Base-by-base conservation (phyloP, 805 yeast genomes). In the Lipomyces oligophaga region DNA sequence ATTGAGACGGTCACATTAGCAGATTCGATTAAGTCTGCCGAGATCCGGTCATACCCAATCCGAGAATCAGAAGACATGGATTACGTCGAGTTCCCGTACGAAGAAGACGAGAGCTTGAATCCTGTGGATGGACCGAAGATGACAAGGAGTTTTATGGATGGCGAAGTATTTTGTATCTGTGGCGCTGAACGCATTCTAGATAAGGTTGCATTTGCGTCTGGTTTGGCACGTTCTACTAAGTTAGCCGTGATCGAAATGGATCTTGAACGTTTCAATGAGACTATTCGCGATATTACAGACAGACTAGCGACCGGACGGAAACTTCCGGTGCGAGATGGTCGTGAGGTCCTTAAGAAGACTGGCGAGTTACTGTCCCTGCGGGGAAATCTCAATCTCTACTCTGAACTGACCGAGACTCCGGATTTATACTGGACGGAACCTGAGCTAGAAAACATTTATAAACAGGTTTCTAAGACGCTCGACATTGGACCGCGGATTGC, bases 401-500 rank as follows among this genome's bases (percentile, higher is more conserved):
- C 90, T 7, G 96, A 88, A 60, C 72, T 89, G 49, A 85, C 86
- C 25, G 96, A 88, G 58, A 86, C 94, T 0, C 97, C 97, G 0
- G 97, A 89, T 63, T 67, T 87, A 34, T 89, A 88, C 65, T 89
- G 97, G 97, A 77, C 86, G 37, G 96, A 88, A 61, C 95, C 96
- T 1, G 78, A 79, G 27, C 69, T 89, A 43, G 97, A 89, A 61
- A 73, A 74, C 43, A 78, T 87, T 7, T 89, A 86, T 64, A 76
- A 80, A 39, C 73, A 77, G 16, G 79, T 86, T 5, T 83, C 94
- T 0, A 75, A 75, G 38, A 77, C 77, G 19, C 69, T 89, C 45
- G 97, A 89, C 59, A 79, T 89, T 25, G 72, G 74, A 25, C 84
- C 90, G 4, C 71, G 97, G 52, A 84, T 88, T 38, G 72, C 78